These are phyloP conservation scores for Fusarium gaditjirri DNA, from an alignment of 2,329 filamentous ascomycete genomes.

Conservation along the genomic window DNA sequence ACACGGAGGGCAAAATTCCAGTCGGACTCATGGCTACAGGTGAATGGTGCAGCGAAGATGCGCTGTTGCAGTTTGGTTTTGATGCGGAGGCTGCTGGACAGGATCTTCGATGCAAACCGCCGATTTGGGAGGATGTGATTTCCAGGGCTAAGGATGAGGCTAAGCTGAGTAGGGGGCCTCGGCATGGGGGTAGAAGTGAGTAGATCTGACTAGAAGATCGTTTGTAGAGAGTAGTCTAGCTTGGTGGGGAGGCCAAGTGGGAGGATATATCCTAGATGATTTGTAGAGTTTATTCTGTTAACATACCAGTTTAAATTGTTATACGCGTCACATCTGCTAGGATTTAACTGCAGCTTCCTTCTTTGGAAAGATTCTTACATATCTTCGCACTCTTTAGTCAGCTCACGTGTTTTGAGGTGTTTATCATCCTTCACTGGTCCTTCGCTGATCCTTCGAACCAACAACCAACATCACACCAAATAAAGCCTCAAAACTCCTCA, in stretches of 20 bases:
- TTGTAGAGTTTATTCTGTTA: background rate
- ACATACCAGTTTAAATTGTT: background rate
- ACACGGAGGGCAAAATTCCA: conserved; percentile 56
- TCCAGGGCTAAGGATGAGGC: conserved; percentile 16
- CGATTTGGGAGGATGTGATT: conserved; percentile 35
- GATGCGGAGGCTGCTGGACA: conserved; percentile 56
- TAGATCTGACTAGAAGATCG: background rate
- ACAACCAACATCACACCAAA: no score
- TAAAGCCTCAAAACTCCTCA: accelerated
- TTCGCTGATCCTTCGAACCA: no score
- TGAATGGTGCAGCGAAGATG: conserved; percentile 64
- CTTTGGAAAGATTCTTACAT: background rate
- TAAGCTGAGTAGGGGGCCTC: background rate
- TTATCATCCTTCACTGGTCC: background rate
- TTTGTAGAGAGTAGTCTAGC: background rate
- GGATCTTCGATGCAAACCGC: conserved; percentile 27
- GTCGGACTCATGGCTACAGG: conserved; percentile 66
- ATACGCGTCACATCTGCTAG: background rate
- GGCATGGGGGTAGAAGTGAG: background rate
- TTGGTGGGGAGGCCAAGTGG: background rate
- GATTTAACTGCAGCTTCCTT: background rate
- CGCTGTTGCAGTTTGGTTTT: conserved; percentile 59
- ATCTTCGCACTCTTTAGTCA: conserved; percentile 4
- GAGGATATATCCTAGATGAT: conserved; percentile 23
- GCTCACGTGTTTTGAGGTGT: conserved; percentile 12